Evolutionary conservation across 1,139 yeast species (phyloP), one percentile per base, ranked within the genome.

Genomic region (Kurtzmaniella quercitrusa): DNA sequence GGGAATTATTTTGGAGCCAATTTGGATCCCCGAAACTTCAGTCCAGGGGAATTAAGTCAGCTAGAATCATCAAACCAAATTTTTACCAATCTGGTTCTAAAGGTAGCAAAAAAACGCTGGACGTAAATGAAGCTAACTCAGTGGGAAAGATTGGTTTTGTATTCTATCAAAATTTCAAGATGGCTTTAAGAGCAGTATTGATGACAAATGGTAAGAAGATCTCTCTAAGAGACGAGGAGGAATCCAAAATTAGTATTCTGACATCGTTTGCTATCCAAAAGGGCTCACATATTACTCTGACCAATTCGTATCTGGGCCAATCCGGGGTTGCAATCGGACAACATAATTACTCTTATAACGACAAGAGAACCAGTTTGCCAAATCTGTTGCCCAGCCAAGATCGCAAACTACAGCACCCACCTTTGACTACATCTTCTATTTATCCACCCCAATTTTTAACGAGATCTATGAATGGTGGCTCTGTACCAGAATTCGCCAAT

Each of bases 21-120:
- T 71, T 70, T 57, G 76, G 76, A 4, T 38, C 37, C 11, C 23
- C 20, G 4, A 42, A 46, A n/a, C n/a, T 34, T 22, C 19, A 34
- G 6, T 39, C 39, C 17, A 28, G 36, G 12, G 45, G 45, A 12
- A 66, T 71, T 39, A 71, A 70, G 39, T 68, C 72, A 22, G 76
- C 76, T 20, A 68, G 66, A 45, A 69, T 71, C 41, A 71, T 71
- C 40, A 71, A 71, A 48, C 76, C 75, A 2, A 72, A 68, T 42
- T 68, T 55, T 49, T 69, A 69, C 44, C 45, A 47, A 14, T 38
- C 46, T 20, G 54, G 52, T 18, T 53, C 50, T 22, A 49, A 54
- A 5, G 52, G 48, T 6, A 41, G 48, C n/a, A 38, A 36, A 14
- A 39, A 47, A 23, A 17, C 72, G 66, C 68, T 18, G 71, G 66